Evolutionary conservation across 208 protist species (phyloP).

Genomic region (Trypanosoma cruzi): DNA sequence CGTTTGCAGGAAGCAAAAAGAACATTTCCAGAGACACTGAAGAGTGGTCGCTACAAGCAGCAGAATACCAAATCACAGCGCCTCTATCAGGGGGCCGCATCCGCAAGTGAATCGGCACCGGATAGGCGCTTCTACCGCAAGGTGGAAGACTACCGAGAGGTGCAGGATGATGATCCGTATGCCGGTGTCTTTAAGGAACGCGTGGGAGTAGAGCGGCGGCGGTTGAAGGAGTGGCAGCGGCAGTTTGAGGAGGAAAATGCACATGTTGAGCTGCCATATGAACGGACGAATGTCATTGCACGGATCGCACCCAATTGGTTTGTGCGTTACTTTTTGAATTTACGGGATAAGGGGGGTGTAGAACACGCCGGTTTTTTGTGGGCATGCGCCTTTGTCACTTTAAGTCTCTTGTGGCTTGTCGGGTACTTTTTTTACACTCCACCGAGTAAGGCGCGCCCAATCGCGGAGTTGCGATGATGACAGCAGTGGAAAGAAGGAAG

Average conservation of each 20-base stretch:
- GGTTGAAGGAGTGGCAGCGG: constrained; percentile 80
- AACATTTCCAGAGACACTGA: constrained; percentile 75
- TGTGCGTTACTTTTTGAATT: constrained; percentile 80
- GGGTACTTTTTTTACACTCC: constrained; percentile 82
- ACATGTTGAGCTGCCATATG: constrained; percentile 79
- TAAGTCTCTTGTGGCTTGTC: constrained; percentile 42
- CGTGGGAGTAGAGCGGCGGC: constrained; percentile 46
- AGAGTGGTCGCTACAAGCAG: constrained; percentile 74
- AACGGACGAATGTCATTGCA: constrained; percentile 75
- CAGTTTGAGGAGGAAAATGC: constrained; percentile 91
- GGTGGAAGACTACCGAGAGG: constrained; percentile 72
- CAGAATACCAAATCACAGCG: constrained; percentile 65
- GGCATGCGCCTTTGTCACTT: constrained; percentile 25
- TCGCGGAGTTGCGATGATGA: constrained; percentile 63
- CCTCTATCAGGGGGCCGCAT: constrained; percentile 36
- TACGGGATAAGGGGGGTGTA: constrained; percentile 76
- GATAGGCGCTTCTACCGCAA: constrained; percentile 74
- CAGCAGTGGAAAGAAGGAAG: neutral
- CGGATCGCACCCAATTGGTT: constrained; percentile 84
- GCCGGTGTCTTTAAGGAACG: constrained; percentile 68
- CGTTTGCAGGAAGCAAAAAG: constrained; percentile 45
- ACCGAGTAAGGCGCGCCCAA: constrained; percentile 51
- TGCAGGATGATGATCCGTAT: constrained; percentile 77
- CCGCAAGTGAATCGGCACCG: constrained; percentile 2
- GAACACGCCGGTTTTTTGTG: constrained; percentile 49